A percentile compares a stretch with the other conserved stretches of the same genome.
Evolutionary conservation across 2,329 filamentous ascomycete genomes (phyloP).

Genomic region (Sporothrix sp.): DNA sequence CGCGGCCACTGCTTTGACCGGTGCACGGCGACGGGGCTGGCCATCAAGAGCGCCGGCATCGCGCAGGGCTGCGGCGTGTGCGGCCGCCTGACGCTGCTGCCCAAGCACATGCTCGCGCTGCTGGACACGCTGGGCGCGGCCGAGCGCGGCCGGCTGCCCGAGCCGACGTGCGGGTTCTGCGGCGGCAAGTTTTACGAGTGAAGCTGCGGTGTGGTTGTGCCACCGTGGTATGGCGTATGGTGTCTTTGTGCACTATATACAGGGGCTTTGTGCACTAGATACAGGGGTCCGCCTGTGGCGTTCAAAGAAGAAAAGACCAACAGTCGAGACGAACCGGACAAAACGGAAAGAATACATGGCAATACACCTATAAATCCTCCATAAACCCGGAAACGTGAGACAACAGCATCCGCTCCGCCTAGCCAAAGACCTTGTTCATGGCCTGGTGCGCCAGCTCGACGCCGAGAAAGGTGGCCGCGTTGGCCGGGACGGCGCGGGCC

Average conservation of each 20-base stretch:
- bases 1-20: constrained; percentile 35
- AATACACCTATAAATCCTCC: neutral
- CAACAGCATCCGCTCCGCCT: constrained; percentile 8
- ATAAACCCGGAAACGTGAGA: no score
- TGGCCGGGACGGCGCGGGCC: constrained; percentile 86
- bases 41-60: constrained; percentile 44
- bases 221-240: neutral
- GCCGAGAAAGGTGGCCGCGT: constrained; percentile 87
- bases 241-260: neutral
- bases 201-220: no score
- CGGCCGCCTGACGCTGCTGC: constrained; percentile 39
- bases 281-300: no score
- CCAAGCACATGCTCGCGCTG: no score
- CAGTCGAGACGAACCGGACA: neutral
- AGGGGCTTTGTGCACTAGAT: no score
- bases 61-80: constrained; percentile 48
- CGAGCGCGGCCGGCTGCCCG: no score
- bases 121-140: no score
- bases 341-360: neutral
- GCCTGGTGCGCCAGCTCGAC: constrained; percentile 76
- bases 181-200: constrained; percentile 29
- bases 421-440: constrained; percentile 66
- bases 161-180: constrained; percentile 25
- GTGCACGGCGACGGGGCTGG: constrained; percentile 44
- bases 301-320: no score